Base-by-base conservation (phyloP, 2,329 filamentous ascomycete genomes). In the Beauveria pseudobassiana region DNA sequence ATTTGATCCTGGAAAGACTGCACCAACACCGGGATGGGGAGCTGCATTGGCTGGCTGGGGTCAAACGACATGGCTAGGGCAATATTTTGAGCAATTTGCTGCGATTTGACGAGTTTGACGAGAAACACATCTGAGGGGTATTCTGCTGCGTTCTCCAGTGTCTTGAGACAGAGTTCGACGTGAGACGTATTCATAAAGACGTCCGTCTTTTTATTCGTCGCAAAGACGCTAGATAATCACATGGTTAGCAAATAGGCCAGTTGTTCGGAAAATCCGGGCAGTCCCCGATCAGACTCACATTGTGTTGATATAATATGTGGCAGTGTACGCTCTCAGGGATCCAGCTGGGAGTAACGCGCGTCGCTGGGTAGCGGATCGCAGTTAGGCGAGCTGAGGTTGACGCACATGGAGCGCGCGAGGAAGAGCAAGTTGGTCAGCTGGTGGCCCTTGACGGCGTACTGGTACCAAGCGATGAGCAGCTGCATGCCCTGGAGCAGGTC, bases 381-480 rank as follows among this genome's bases (percentile, higher is more conserved):
- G 64, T 54, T 46, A 55, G 62, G 49, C 60, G 75, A 73, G 9
- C 73, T 75, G 10, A 81, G 67, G 43, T 73, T 76, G 3, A 77
- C 69, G 58, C 77, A 78, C 66, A 81, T 74, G 6, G 78, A 79
- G 43, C 80, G 70, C 5, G 77, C 74, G 55, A 83, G 70, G 64
- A 79, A 82, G 2, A 82, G 69, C 5, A 82, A 62, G 58, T 81
- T 82, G 0, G 76, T 80, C 43, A 81, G 70, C 67, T 82, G 78
- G 53, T 78, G 77, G 64, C 77, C 80, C 66, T 78, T 80, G 53
- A 82, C 69, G 43, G 74, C 78, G 66, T 78, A 78, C 63, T 81
- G 77, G 61, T 65, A 80, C 80, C 80, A 82, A 9, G 75, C 73
- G 22, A 82, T 67, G 16, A 80, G 59, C 16, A 82, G 65, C 67